Percentiles rank a stretch among this genome's conserved stretches.
phyloP scores from a whole-genome alignment of 495 filamentous ascomycete genomes.

The Thermothielavioides terrestris region DNA sequence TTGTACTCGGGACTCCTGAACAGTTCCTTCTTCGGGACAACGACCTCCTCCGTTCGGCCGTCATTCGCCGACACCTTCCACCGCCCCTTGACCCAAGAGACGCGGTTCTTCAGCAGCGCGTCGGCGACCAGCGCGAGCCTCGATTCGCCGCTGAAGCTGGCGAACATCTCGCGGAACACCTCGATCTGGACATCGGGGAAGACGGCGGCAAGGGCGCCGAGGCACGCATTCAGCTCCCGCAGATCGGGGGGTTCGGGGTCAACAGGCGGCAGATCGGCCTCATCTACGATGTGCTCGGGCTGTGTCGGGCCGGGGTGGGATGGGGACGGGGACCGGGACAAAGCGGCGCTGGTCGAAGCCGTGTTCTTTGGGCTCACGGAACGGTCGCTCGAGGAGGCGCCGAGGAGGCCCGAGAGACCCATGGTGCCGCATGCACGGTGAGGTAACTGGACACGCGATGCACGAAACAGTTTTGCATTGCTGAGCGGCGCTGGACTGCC shows the following conservation, averaged over 20 bases:
- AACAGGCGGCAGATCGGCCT: slow-evolving; percentile 33
- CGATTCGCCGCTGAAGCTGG: slow-evolving; percentile 72
- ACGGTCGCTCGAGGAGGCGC: slow-evolving; percentile 15
- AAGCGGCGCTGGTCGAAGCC: slow-evolving; percentile 3
- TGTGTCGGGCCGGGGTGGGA: not conserved
- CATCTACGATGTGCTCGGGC: slow-evolving; percentile 40
- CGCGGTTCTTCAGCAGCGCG: slow-evolving; percentile 67
- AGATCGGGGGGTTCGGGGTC: slow-evolving; percentile 48
- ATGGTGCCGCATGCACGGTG: slow-evolving; percentile 14
- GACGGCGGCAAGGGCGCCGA: slow-evolving; percentile 60
- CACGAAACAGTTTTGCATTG: too few relatives aligned
- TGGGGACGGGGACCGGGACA: not conserved
- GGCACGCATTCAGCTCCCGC: slow-evolving; percentile 62
- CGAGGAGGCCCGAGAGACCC: slow-evolving; percentile 20
- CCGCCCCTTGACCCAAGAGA: slow-evolving; percentile 64
- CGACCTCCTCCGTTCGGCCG: slow-evolving; percentile 12
- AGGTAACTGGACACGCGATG: too few relatives aligned
- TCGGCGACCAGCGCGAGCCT: slow-evolving; percentile 79
- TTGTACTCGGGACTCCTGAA: slow-evolving; percentile 72
- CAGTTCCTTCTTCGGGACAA: slow-evolving; percentile 56
- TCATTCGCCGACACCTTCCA: slow-evolving; percentile 47
- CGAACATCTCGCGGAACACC: slow-evolving; percentile 86
- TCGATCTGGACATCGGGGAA: slow-evolving; percentile 86
- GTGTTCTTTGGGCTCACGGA: slow-evolving; percentile 9
- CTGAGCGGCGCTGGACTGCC: too few relatives aligned